A percentile compares a stretch with the other conserved stretches of the same genome.
These are phyloP conservation scores for Neofusicoccum kwambonambiense DNA, from an alignment of 2,329 filamentous ascomycete species.

Conservation along the genomic window DNA sequence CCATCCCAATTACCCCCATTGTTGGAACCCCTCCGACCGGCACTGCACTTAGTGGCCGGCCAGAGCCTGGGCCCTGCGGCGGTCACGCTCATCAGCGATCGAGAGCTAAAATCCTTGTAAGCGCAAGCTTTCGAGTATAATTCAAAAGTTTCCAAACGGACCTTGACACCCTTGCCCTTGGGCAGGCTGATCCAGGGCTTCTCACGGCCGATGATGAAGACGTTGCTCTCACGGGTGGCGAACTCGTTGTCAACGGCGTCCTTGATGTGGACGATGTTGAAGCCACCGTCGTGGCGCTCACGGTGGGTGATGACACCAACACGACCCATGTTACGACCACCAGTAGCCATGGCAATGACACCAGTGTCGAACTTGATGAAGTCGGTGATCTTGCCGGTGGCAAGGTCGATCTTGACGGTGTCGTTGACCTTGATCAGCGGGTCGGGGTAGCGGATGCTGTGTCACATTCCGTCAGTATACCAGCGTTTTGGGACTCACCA, in stretches of 20 bases:
- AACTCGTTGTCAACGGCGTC: slow-evolving; percentile 99
- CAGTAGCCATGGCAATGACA: slow-evolving; percentile 96
- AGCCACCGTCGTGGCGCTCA: slow-evolving; percentile 99
- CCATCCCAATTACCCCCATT: background rate
- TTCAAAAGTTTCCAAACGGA: slow-evolving; percentile 28
- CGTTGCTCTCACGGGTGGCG: slow-evolving; percentile 98
- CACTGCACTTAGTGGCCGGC: slow-evolving; percentile 48
- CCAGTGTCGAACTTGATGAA: slow-evolving; percentile 99
- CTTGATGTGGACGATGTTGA: slow-evolving; percentile 99
- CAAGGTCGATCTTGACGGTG: slow-evolving; percentile 97
- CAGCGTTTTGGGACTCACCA: slow-evolving; percentile 23
- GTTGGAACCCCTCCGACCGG: background rate
- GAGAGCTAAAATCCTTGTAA: slow-evolving; percentile 60
- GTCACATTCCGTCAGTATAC: slow-evolving; percentile 38
- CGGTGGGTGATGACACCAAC: slow-evolving; percentile 99
- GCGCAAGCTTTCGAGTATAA: background rate
- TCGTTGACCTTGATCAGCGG: slow-evolving; percentile 99
- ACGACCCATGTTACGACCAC: slow-evolving; percentile 99
- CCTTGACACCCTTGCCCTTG: slow-evolving; percentile 99
- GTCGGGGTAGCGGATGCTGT: slow-evolving; percentile 98
- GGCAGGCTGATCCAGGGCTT: slow-evolving; percentile 99
- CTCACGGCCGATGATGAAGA: slow-evolving; percentile 97
- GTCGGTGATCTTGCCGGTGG: slow-evolving; percentile 96
- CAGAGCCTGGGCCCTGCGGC: slow-evolving; percentile 72
- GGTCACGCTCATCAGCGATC: slow-evolving; percentile 98